These are phyloP conservation scores for Populus trichocarpa DNA, from an alignment of 441 rosid genomes.

Conservation along the genomic window DNA sequence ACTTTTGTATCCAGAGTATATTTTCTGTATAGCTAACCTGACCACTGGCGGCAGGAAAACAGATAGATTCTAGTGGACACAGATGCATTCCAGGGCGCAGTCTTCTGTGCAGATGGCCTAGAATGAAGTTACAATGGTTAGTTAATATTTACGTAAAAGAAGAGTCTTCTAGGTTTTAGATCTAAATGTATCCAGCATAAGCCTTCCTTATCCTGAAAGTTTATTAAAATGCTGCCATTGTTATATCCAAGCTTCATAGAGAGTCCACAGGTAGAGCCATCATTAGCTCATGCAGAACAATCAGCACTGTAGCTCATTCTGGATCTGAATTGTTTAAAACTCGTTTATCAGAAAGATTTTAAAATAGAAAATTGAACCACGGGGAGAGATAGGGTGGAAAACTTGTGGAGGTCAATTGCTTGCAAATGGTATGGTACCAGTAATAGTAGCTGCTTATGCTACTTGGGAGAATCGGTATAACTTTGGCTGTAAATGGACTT, in stretches of 20 bases:
- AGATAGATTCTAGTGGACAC: background rate
- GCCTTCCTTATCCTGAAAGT: background rate
- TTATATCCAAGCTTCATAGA: background rate
- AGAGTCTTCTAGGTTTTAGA: background rate
- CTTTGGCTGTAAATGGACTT: background rate
- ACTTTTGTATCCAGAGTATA: background rate
- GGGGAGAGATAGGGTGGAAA: background rate
- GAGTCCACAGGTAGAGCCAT: background rate
- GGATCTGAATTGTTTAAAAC: background rate
- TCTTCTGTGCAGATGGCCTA: background rate
- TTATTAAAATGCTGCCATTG: background rate
- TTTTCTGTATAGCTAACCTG: background rate
- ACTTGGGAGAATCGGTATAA: background rate
- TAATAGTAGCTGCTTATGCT: slow-evolving; percentile 3
- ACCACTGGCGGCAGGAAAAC: background rate
- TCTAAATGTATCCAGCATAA: slow-evolving; percentile 6
- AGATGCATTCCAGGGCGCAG: background rate
- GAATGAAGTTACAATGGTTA: background rate
- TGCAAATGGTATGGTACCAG: background rate
- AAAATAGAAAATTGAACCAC: background rate
- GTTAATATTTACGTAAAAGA: background rate
- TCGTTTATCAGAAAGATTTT: background rate
- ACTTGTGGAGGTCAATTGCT: background rate
- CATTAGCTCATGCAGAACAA: background rate
- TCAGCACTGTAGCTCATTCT: background rate